phyloP scores from a whole-genome alignment of 2,329 filamentous ascomycete species.

The Verticillium tricorpus region DNA sequence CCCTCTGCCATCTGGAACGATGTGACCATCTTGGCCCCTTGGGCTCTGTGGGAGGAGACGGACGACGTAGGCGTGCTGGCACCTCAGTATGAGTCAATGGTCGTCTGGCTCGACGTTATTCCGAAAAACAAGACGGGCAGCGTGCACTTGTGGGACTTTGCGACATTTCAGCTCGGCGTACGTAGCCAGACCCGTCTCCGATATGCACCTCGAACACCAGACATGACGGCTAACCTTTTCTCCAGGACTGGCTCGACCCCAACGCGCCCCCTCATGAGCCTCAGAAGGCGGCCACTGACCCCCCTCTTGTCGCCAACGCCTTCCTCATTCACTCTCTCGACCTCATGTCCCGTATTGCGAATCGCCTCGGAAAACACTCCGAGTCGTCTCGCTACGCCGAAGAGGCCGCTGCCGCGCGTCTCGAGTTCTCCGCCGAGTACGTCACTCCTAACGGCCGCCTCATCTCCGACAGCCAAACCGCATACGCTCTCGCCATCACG shows the following conservation, averaged over 20 bases:
- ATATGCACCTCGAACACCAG: not conserved
- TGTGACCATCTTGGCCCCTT: constrained; percentile 5
- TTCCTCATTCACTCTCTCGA: constrained; percentile 19
- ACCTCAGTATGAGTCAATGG: constrained; percentile 6
- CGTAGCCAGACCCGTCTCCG: not conserved
- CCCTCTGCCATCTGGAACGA: constrained; percentile 13
- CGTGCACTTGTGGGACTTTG: constrained; percentile 5
- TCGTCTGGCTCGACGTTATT: not conserved
- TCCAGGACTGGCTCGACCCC: constrained; percentile 25
- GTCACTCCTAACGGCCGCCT: constrained; percentile 10
- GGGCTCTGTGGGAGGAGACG: constrained; percentile 6
- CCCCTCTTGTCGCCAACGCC: constrained; percentile 23
- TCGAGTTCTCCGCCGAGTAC: constrained; percentile 19
- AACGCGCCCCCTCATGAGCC: constrained; percentile 22
- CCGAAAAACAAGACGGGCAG: constrained; percentile 3
- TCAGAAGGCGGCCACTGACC: constrained; percentile 20
- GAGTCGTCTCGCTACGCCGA: not conserved
- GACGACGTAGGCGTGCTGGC: not conserved
- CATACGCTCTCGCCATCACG: constrained; percentile 14
- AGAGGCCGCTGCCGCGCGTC: not conserved
- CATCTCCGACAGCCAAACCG: constrained; percentile 15
- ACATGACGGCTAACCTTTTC: not conserved
- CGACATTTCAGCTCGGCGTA: constrained; percentile 5
- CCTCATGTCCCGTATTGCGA: not conserved
- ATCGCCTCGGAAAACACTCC: not conserved